These are phyloP conservation scores for Exutisphaerella laricina DNA, from an alignment of 2,329 filamentous ascomycete species.

Conservation along the genomic window DNA sequence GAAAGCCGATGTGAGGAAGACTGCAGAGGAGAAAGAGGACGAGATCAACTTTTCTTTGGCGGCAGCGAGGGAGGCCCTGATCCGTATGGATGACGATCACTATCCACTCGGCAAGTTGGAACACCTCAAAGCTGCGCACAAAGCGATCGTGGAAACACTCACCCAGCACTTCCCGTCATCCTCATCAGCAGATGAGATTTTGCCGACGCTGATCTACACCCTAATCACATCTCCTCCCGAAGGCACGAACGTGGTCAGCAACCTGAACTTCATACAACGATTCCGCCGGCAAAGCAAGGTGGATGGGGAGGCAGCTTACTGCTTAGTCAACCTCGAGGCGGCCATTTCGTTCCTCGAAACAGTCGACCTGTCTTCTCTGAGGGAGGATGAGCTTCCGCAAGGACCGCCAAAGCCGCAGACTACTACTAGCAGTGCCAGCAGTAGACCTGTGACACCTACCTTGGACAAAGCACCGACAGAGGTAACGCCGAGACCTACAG, in stretches of 20 bases:
- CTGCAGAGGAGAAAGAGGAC: slow-evolving; percentile 47
- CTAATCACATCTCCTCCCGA: slow-evolving; percentile 86
- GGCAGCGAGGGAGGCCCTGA: slow-evolving; percentile 61
- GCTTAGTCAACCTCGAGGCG: slow-evolving; percentile 90
- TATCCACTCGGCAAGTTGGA: slow-evolving; percentile 90
- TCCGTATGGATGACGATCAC: slow-evolving; percentile 77
- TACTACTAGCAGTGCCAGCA: slow-evolving; percentile 33
- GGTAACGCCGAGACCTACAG: slow-evolving; percentile 25
- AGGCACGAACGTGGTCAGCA: slow-evolving; percentile 83
- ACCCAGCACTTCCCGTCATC: slow-evolving; percentile 61
- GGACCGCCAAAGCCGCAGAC: slow-evolving; percentile 53
- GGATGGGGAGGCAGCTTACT: slow-evolving; percentile 92
- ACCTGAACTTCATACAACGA: slow-evolving; percentile 87
- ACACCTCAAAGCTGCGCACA: slow-evolving; percentile 81
- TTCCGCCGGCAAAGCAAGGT: slow-evolving; percentile 83
- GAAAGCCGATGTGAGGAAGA: slow-evolving; percentile 53
- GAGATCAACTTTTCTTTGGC: slow-evolving; percentile 69
- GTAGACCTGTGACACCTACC: slow-evolving; percentile 45
- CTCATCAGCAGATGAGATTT: slow-evolving; percentile 93
- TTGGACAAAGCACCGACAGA: slow-evolving; percentile 35
- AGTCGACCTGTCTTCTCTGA: slow-evolving; percentile 83
- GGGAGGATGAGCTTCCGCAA: slow-evolving; percentile 67
- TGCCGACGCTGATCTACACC: slow-evolving; percentile 94
- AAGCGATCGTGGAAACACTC: slow-evolving; percentile 85
- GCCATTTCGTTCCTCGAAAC: slow-evolving; percentile 92